Conservation (phyloP, 2,329 filamentous ascomycete species). For the Aspergillus sp. region DNA sequence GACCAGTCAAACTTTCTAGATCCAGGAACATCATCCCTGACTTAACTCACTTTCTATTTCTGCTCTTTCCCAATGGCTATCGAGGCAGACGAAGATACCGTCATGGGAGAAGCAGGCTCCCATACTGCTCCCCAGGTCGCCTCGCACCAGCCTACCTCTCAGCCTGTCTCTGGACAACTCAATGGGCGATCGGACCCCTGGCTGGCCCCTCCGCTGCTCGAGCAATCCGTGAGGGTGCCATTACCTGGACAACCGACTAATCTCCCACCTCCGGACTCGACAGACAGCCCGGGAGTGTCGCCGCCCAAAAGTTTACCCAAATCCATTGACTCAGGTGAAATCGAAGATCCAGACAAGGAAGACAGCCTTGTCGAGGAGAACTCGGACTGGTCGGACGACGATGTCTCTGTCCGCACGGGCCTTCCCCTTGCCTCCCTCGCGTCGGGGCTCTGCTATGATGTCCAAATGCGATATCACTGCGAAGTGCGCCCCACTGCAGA, state of each 20-base stretch:
- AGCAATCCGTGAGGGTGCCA: slow-evolving; percentile 21
- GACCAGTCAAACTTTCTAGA: neutral
- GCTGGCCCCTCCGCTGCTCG: slow-evolving; percentile 24
- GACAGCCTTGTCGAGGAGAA: slow-evolving; percentile 40
- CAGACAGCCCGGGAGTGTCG: slow-evolving; percentile 12
- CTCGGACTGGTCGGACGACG: slow-evolving; percentile 44
- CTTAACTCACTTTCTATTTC: slow-evolving; percentile 1
- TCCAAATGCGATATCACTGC: slow-evolving; percentile 92
- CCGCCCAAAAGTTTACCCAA: slow-evolving; percentile 24
- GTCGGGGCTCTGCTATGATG: slow-evolving; percentile 84
- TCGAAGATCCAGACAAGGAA: slow-evolving; percentile 20
- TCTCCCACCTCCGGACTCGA: slow-evolving; percentile 3
- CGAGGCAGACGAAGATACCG: slow-evolving; percentile 41
- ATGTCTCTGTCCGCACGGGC: slow-evolving; percentile 37
- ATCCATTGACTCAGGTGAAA: slow-evolving; percentile 25
- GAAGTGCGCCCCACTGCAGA: slow-evolving; percentile 70
- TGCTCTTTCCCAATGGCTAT: slow-evolving; percentile 15
- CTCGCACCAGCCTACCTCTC: slow-evolving; percentile 13
- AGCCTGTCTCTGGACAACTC: slow-evolving; percentile 15
- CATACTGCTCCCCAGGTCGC: slow-evolving; percentile 18
- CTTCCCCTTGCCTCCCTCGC: slow-evolving; percentile 55
- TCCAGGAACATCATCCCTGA: slow-evolving; percentile 6
- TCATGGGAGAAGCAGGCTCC: slow-evolving; percentile 36
- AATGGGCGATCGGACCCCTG: slow-evolving; percentile 21
- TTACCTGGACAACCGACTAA: slow-evolving; percentile 12